phyloP scores from a whole-genome alignment of 2,329 filamentous ascomycete species.

The Ceratocystis ficicola region DNA sequence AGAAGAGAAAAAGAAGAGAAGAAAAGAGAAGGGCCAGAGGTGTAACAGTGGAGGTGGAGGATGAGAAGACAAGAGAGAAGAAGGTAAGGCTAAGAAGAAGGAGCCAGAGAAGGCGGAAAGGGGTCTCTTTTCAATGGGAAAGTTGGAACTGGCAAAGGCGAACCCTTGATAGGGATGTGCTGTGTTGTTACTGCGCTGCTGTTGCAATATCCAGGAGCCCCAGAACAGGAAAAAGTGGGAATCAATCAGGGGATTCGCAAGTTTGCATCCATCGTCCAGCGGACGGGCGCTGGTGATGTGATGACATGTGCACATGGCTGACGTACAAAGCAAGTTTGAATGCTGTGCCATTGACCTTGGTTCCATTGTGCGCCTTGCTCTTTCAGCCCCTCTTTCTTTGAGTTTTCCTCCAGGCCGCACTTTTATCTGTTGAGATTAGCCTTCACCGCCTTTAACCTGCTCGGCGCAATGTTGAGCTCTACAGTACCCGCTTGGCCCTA shows the following conservation, averaged over 20 bases:
- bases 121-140: slow-evolving; percentile 20
- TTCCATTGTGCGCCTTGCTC: too few species aligned
- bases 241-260: slow-evolving; percentile 13
- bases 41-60: slow-evolving; percentile 3
- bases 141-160: neutral
- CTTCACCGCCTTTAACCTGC: too few species aligned
- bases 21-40: slow-evolving; percentile 13
- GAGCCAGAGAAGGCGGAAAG: slow-evolving; percentile 15
- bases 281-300: too few species aligned
- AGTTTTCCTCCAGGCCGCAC: too few species aligned
- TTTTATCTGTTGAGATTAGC: too few species aligned
- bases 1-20: slow-evolving; percentile 18
- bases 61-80: slow-evolving; percentile 13
- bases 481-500: too few species aligned
- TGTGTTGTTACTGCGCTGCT: slow-evolving; percentile 2
- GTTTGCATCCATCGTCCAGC: neutral
- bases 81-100: slow-evolving; percentile 11
- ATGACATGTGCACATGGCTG: too few species aligned
- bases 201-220: slow-evolving; percentile 12
- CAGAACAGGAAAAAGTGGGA: slow-evolving; percentile 19
- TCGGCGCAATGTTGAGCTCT: too few species aligned
- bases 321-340: too few species aligned
- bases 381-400: too few species aligned
- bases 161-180: slow-evolving; percentile 2
- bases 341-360: too few species aligned